Percentiles rank a stretch among this genome's conserved stretches.
These are phyloP conservation scores for Endocarpon pusillum DNA, from an alignment of 495 filamentous ascomycete genomes.

Conservation along the genomic window DNA sequence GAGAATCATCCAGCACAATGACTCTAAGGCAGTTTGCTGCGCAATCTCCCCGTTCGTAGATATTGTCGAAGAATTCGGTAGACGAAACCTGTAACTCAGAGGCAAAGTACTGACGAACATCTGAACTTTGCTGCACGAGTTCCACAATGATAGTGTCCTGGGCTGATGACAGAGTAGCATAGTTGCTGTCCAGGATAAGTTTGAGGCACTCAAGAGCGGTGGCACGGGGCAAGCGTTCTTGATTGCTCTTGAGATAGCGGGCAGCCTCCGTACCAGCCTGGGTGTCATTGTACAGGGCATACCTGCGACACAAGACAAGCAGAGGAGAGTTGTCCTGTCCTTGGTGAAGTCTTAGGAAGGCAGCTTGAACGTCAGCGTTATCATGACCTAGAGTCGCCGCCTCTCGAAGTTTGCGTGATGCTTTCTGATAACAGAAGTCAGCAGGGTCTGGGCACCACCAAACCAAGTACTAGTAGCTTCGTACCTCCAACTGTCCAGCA, in stretches of 20 bases:
- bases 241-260: constrained; percentile 34
- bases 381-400: constrained; percentile 43
- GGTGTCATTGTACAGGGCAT: constrained; percentile 32
- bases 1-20: constrained; percentile 34
- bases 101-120: constrained; percentile 38
- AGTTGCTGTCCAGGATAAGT: constrained; percentile 30
- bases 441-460: constrained; percentile 3
- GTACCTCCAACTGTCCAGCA: constrained; percentile 31
- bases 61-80: constrained; percentile 35
- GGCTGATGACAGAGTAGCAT: constrained; percentile 20
- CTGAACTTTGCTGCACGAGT: constrained; percentile 35
- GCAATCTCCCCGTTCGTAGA: constrained; percentile 44
- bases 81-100: constrained; percentile 29
- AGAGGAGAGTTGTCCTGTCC: constrained; percentile 34
- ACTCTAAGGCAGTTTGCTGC: constrained; percentile 39
- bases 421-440: constrained; percentile 27
- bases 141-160: constrained; percentile 44
- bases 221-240: constrained; percentile 30
- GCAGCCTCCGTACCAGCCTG: constrained; percentile 39
- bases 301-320: constrained; percentile 35
- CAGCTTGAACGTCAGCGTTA: constrained; percentile 33
- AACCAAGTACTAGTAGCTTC: constrained; percentile 3
- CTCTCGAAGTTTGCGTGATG: constrained; percentile 41
- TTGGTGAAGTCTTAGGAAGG: constrained; percentile 30
- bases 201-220: constrained; percentile 37